phyloP scores from a whole-genome alignment of 495 filamentous ascomycete species.

The Penicillium crystallinum region DNA sequence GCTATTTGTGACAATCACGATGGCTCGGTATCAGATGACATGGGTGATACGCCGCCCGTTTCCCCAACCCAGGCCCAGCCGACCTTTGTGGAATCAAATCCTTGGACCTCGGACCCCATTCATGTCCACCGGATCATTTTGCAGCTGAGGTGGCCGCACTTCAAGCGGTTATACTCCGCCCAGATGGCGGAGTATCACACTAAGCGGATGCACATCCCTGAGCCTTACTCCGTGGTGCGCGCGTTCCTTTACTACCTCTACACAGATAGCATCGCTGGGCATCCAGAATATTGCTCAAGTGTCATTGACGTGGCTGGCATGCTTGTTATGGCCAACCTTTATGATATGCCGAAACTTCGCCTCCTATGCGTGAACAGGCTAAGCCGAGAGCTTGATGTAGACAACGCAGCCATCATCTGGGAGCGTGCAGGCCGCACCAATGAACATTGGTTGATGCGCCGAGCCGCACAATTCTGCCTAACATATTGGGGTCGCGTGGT shows the following conservation, averaged over 20 bases:
- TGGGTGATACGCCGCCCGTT: constrained; percentile 36
- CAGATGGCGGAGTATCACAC: constrained; percentile 97
- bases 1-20: constrained; percentile 66
- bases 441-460: constrained; percentile 87
- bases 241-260: constrained; percentile 96
- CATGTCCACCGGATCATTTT: constrained; percentile 89
- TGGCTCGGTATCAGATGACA: constrained; percentile 48
- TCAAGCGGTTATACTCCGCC: constrained; percentile 79
- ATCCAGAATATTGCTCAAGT: constrained; percentile 59
- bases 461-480: constrained; percentile 83
- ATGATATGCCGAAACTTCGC: constrained; percentile 89
- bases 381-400: constrained; percentile 82
- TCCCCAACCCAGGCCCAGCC: constrained; percentile 41
- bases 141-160: constrained; percentile 94
- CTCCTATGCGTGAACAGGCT: constrained; percentile 84
- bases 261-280: constrained; percentile 79
- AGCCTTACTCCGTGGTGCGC: constrained; percentile 89
- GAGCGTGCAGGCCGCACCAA: constrained; percentile 83
- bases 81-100: constrained; percentile 57
- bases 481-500: constrained; percentile 94
- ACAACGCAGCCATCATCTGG: constrained; percentile 94
- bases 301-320: constrained; percentile 89
- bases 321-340: constrained; percentile 95
- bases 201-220: constrained; percentile 94
- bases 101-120: constrained; percentile 74